Evolutionary conservation across 2,329 filamentous ascomycete species (phyloP), one percentile per base, ranked within the genome.

Genomic region (Aspergillus brunneoviolaceus): DNA sequence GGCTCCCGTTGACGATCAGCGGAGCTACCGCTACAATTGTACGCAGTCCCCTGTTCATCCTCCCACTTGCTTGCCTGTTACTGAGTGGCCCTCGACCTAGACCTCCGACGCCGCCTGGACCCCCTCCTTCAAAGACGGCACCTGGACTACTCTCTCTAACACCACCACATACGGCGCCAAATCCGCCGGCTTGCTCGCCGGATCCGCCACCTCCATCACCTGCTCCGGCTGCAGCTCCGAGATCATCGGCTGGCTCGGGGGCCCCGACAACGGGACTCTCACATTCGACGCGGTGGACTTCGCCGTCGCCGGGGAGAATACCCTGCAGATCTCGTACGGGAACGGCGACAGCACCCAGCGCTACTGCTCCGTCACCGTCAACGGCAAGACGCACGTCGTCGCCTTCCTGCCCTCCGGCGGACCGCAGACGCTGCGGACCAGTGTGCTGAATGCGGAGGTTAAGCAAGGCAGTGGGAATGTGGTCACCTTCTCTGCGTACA

Each of bases 201-300:
- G 78, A 52, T 80, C 77, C 4, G 83, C 86, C 0, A 77, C 67
- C 29, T 63, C 70, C 0, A 69, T 85, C 4, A 69, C 74, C 0
- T 89, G 85, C 70, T 73, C 75, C 0, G 77, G 73, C 1, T 88
- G 86, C 70, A 79, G 79, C 2, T 70, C 73, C 2, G 69, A 75
- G 1, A 75, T 80, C 0, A 83, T 82, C 0, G 86, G 87, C 0
- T 87, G 84, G 31, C 76, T 84, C 3, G 86, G 86, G 0, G 84
- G 84, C 0, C 70, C 76, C 0, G 67, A 75, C 0, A 74, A 73
- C 0, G 83, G 82, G 0, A 80, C 75, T 0, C 73, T 86, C 2
- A 79, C 78, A 0, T 83, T 88, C 52, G 67, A 69, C 0, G 74
- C 73, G 4, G 76, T 87, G 2, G 73, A 72, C 16, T 81, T 80